Conservation (phyloP, 2,329 filamentous ascomycete species). For the Cytospora piceicola region DNA sequence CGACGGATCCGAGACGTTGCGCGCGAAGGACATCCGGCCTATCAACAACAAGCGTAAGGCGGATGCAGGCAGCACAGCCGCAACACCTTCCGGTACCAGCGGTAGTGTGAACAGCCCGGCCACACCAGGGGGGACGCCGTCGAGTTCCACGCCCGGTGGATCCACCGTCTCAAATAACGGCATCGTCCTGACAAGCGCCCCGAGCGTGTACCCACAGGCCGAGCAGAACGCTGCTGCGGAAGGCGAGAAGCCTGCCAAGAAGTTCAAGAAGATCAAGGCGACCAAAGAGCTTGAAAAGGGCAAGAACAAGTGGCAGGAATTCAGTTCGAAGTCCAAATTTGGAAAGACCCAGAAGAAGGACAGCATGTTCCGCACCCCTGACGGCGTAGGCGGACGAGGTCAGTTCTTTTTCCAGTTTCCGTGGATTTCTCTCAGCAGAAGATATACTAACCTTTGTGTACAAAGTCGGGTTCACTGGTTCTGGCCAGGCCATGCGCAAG, state of each 20-base stretch:
- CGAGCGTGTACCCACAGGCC: slow-evolving; percentile 60
- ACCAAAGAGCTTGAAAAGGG: slow-evolving; percentile 88
- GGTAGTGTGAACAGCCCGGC: slow-evolving; percentile 20
- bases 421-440: neutral
- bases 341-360: slow-evolving; percentile 77
- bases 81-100: slow-evolving; percentile 43
- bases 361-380: slow-evolving; percentile 95
- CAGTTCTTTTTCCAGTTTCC: slow-evolving; percentile 36
- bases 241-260: slow-evolving; percentile 73
- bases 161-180: slow-evolving; percentile 44
- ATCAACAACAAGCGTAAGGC: slow-evolving; percentile 83
- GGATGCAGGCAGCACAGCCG: slow-evolving; percentile 63
- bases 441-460: slow-evolving; percentile 37
- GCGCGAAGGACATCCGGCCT: slow-evolving; percentile 81
- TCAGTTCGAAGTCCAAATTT: slow-evolving; percentile 76
- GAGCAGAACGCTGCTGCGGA: slow-evolving; percentile 68
- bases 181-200: slow-evolving; percentile 59
- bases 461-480: slow-evolving; percentile 92
- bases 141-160: slow-evolving; percentile 39
- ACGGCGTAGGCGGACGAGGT: slow-evolving; percentile 87
- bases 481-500: slow-evolving; percentile 94
- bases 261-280: slow-evolving; percentile 88
- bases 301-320: slow-evolving; percentile 95
- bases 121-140: slow-evolving; percentile 21
- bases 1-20: slow-evolving; percentile 78